Conservation (phyloP, 2,329 filamentous ascomycete species). For the Penicillium sp. region DNA sequence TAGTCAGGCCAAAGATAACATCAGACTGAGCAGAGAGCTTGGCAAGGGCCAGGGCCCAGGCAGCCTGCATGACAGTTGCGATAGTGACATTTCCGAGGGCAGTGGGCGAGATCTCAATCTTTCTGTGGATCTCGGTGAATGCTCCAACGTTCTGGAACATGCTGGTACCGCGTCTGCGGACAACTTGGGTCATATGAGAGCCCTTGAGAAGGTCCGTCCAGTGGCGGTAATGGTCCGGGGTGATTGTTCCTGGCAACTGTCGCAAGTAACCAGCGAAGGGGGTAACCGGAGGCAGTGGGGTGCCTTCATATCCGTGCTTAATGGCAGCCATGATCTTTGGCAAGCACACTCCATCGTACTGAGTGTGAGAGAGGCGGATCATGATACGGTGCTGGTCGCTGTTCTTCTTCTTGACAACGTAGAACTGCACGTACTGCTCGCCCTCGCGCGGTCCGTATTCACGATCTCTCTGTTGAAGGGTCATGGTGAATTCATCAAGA, state of each 20-base stretch:
- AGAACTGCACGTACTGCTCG: slow-evolving; percentile 54
- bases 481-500: slow-evolving; percentile 45
- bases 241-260: slow-evolving; percentile 32
- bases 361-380: slow-evolving; percentile 58
- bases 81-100: slow-evolving; percentile 51
- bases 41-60: slow-evolving; percentile 57
- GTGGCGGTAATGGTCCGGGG: slow-evolving; percentile 47
- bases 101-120: slow-evolving; percentile 35
- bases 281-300: slow-evolving; percentile 31
- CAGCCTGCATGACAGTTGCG: slow-evolving; percentile 58
- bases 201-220: slow-evolving; percentile 53
- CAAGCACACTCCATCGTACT: slow-evolving; percentile 61
- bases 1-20: slow-evolving; percentile 59
- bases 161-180: slow-evolving; percentile 27
- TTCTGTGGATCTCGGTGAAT: slow-evolving; percentile 31
- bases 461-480: slow-evolving; percentile 50
- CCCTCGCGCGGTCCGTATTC: slow-evolving; percentile 50
- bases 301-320: slow-evolving; percentile 45
- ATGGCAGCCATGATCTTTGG: slow-evolving; percentile 55
- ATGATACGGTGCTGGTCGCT: slow-evolving; percentile 42
- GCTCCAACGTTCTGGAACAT: slow-evolving; percentile 31
- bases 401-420: slow-evolving; percentile 41
- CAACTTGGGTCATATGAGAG: slow-evolving; percentile 43
- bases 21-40: slow-evolving; percentile 46
- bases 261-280: slow-evolving; percentile 44